Base-by-base conservation (phyloP, 306 rosid genomes). In the Bauhinia variegata region DNA sequence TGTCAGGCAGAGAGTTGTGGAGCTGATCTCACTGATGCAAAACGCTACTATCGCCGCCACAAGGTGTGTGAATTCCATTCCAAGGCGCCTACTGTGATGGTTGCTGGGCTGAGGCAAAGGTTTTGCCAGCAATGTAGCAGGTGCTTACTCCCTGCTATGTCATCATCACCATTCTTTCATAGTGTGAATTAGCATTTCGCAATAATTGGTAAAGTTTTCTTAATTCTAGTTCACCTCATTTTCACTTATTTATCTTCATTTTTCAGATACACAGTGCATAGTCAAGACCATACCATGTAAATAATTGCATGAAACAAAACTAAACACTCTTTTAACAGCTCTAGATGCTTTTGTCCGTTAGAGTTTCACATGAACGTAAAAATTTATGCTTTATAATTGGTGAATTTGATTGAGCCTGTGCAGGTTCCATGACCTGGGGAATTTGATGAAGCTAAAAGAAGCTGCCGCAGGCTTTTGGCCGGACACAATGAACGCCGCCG, bases 61-160 rank as follows among this genome's bases (percentile, higher is more conserved):
- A 92, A 86, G 86, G 96, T 92, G 44, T 92, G 98, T 66, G 98
- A 92, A 78, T 47, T 78, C 81, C 98, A 92, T 65, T 87, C 96
- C 23, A 92, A 92, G 78, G 95, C 91, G 0, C 47, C 95, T 0
- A 44, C 48, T 48, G 98, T 81, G 30, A 23, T 84, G 38, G 88
- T 89, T 52, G 81, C 91, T 0, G 98, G 96, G 11, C 48, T 70
- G 23, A 79, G 85, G 32, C 96, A 92, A 70, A 86, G 98, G 70
- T 92, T 92, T 76, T 92, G 96, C 73, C 98, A 92, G 85, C 98
- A 92, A 89, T 92, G 98, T 85, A 92, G 98, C 93, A 92, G 98
- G 98, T 92, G 2, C 46, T 60, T 16, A 54, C 39, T 74, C 80
- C 66, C 79, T n/a, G n/a, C n/a, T 17, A n/a, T 14, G 6, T 49